Conservation (phyloP, 2,329 filamentous ascomycete genomes). For the Colletotrichum siamense region DNA sequence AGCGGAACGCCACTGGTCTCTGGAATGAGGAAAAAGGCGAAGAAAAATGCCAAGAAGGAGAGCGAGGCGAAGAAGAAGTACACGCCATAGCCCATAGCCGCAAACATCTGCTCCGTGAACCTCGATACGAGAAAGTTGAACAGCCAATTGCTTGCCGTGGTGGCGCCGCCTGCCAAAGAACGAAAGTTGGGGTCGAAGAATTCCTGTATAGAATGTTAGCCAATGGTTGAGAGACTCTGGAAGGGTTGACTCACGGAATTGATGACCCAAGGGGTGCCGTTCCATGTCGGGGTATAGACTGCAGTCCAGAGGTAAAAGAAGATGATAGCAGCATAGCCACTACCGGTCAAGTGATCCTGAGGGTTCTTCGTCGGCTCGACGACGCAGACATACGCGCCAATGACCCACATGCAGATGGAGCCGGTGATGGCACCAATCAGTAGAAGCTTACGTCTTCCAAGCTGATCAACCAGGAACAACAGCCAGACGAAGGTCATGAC, state of each 20-base stretch:
- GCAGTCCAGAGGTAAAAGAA: slow-evolving; percentile 70
- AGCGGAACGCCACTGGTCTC: slow-evolving; percentile 59
- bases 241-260: slow-evolving; percentile 38
- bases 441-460: slow-evolving; percentile 54
- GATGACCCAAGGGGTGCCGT: slow-evolving; percentile 67
- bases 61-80: slow-evolving; percentile 61
- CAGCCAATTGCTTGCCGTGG: slow-evolving; percentile 63
- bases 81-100: slow-evolving; percentile 51
- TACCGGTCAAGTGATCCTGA: slow-evolving; percentile 37
- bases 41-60: slow-evolving; percentile 51
- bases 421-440: slow-evolving; percentile 65
- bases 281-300: slow-evolving; percentile 64
- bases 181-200: slow-evolving; percentile 57
- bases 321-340: slow-evolving; percentile 63
- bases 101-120: slow-evolving; percentile 58
- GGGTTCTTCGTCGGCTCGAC: slow-evolving; percentile 37
- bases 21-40: slow-evolving; percentile 56
- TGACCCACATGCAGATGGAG: slow-evolving; percentile 64
- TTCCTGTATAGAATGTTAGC: slow-evolving; percentile 37
- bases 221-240: too few species aligned
- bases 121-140: slow-evolving; percentile 60
- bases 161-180: slow-evolving; percentile 61
- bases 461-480: slow-evolving; percentile 65
- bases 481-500: slow-evolving; percentile 68
- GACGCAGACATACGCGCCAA: slow-evolving; percentile 61